Percentiles rank a stretch among this genome's conserved stretches.
These are phyloP conservation scores for Suillus hirtellus DNA, from an alignment of 768 basidiomycete genomes.

Conservation along the genomic window DNA sequence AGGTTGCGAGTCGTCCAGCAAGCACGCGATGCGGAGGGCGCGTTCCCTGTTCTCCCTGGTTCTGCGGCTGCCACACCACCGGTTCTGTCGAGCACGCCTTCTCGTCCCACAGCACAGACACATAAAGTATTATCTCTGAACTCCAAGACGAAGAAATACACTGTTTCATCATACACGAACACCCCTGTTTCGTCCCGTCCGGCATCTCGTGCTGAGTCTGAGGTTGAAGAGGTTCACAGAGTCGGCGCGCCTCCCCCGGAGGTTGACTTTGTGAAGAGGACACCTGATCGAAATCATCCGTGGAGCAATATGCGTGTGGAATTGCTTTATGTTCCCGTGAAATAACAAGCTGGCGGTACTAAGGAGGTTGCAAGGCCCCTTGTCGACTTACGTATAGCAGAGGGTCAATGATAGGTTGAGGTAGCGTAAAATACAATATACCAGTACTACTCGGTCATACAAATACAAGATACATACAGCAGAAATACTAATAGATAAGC, in stretches of 20 bases:
- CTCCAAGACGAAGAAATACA: constrained; percentile 50
- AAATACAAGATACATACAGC: background rate
- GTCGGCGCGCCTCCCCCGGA: constrained; percentile 40
- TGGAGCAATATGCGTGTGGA: constrained; percentile 45
- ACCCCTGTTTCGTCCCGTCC: constrained; percentile 35
- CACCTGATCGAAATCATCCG: constrained; percentile 33
- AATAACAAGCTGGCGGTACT: background rate
- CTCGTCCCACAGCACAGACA: constrained; percentile 38
- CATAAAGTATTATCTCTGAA: constrained; percentile 65
- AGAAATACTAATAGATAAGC: background rate
- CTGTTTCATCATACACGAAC: constrained; percentile 51
- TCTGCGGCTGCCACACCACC: constrained; percentile 5
- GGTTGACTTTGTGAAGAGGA: constrained; percentile 36
- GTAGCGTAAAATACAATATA: background rate
- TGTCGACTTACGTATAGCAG: background rate
- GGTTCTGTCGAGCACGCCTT: constrained; percentile 15
- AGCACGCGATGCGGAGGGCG: constrained; percentile 52
- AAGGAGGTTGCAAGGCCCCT: background rate
- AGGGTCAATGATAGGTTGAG: background rate
- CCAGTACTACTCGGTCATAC: background rate
- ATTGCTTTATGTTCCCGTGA: constrained; percentile 38
- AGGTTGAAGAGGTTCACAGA: constrained; percentile 37
- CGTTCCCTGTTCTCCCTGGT: constrained; percentile 55
- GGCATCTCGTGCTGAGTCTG: constrained; percentile 35
- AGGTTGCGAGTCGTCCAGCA: constrained; percentile 48